phyloP scores from a whole-genome alignment of 345 rosid species.

The Eutrema japonicum region DNA sequence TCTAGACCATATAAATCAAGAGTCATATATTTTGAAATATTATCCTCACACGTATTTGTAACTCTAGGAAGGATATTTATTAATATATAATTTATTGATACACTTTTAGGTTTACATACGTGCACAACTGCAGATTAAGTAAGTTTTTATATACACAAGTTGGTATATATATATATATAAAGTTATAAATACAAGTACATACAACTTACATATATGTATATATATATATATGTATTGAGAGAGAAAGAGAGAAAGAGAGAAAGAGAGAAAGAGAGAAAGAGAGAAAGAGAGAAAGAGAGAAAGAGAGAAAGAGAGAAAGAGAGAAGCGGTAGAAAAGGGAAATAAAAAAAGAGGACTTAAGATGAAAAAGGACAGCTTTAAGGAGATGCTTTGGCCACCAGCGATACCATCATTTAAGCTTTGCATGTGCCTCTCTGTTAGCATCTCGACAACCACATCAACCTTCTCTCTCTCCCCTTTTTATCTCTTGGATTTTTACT shows the following conservation, averaged over 20 bases:
- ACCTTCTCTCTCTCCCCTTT: slow-evolving; percentile 35
- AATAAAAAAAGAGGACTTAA: slow-evolving; percentile 19
- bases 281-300: slow-evolving; percentile 32
- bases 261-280: slow-evolving; percentile 29
- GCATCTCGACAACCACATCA: slow-evolving; percentile 51
- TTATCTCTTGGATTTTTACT: slow-evolving; percentile 44
- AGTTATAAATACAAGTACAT: background rate
- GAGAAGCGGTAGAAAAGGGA: slow-evolving; percentile 13
- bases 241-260: slow-evolving; percentile 30
- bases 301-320: slow-evolving; percentile 34
- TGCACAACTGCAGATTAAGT: background rate
- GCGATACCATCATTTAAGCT: slow-evolving; percentile 50
- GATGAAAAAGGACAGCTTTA: slow-evolving; percentile 48
- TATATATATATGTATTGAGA: background rate
- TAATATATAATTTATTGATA: slow-evolving; percentile 5
- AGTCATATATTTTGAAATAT: background rate
- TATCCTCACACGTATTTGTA: slow-evolving; percentile 30
- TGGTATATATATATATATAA: background rate
- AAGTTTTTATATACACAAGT: background rate
- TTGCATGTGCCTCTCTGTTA: slow-evolving; percentile 52
- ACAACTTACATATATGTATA: background rate
- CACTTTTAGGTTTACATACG: slow-evolving; percentile 24
- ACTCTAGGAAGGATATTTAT: slow-evolving; percentile 3
- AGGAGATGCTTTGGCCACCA: slow-evolving; percentile 50
- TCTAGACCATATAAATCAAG: slow-evolving; percentile 10